phyloP scores from a whole-genome alignment of 148 eudicot species.

The Spergularia bocconei region DNA sequence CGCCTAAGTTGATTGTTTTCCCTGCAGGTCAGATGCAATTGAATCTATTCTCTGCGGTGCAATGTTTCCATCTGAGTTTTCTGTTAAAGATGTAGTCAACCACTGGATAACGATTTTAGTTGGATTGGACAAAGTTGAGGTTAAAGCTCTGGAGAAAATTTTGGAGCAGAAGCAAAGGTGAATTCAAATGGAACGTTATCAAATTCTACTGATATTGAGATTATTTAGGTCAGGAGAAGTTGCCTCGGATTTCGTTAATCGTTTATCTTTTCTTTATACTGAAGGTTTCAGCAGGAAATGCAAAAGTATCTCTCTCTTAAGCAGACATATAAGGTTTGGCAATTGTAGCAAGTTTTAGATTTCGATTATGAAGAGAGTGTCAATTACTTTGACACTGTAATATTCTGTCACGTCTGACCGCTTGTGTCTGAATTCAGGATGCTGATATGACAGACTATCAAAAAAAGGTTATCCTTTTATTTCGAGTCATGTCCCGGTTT shows the following conservation, averaged over 20 bases:
- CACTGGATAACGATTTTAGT: conserved; percentile 68
- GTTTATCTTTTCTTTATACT: conserved; percentile 27
- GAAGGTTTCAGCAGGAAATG: conserved; percentile 97
- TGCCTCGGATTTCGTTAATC: conserved; percentile 27
- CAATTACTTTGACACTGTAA: neutral
- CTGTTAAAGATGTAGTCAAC: conserved; percentile 62
- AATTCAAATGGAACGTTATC: conserved; percentile 1
- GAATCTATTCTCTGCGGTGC: conserved; percentile 61
- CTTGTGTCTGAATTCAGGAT: conserved; percentile 51
- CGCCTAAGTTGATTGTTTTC: conserved; percentile 26
- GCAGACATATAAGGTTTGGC: conserved; percentile 70
- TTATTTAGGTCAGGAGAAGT: conserved; percentile 6
- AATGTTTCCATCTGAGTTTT: conserved; percentile 68
- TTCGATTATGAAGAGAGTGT: neutral
- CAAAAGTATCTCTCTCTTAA: conserved; percentile 81
- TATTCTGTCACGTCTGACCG: conserved; percentile 15
- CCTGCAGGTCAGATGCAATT: conserved; percentile 78
- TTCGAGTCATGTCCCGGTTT: conserved; percentile 83
- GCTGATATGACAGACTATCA: conserved; percentile 59
- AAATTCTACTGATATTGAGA: neutral
- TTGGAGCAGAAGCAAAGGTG: conserved; percentile 98
- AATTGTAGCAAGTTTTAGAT: neutral
- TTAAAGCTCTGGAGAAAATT: conserved; percentile 89
- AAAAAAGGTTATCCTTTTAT: conserved; percentile 59
- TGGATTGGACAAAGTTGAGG: conserved; percentile 83